phyloP scores from a whole-genome alignment of 2,329 filamentous ascomycete species.

The Monosporascus sp. region DNA sequence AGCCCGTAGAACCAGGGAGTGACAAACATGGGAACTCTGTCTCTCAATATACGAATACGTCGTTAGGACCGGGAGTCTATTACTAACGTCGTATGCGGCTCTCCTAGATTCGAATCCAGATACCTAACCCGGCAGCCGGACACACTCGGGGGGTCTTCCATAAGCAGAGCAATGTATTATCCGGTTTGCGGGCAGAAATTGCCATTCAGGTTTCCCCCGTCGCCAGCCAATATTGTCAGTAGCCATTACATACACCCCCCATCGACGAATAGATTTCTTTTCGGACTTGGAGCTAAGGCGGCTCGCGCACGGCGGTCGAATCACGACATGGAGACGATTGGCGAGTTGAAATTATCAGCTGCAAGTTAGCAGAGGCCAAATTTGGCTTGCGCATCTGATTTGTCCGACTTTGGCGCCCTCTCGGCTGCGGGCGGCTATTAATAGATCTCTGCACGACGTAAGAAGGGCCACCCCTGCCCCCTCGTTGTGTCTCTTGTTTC shows the following conservation, averaged over 20 bases:
- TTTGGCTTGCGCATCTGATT: constrained; percentile 13
- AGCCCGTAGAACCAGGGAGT: too few species aligned
- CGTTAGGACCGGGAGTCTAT: too few species aligned
- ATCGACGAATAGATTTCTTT: neutral
- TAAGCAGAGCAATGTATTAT: too few species aligned
- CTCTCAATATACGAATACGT: too few species aligned
- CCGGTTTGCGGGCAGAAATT: neutral
- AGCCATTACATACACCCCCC: neutral
- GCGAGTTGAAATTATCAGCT: constrained; percentile 20
- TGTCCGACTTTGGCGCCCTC: constrained; percentile 12
- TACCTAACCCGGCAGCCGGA: too few species aligned
- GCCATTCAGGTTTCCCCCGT: neutral
- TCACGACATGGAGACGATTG: constrained; percentile 10
- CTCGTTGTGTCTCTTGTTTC: constrained; percentile 21
- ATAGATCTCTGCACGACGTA: constrained; percentile 13
- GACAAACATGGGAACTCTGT: too few species aligned
- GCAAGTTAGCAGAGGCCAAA: constrained; percentile 10
- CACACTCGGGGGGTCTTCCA: too few species aligned
- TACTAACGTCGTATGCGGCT: too few species aligned
- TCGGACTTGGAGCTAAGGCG: neutral
- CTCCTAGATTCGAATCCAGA: too few species aligned
- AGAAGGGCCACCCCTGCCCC: constrained; percentile 4
- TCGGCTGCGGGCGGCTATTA: constrained; percentile 16
- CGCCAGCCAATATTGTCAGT: neutral
- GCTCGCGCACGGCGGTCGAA: neutral